Evolutionary conservation across 371 early-diverging fungal species (phyloP).

Genomic region (Lichtheimia corymbifera): DNA sequence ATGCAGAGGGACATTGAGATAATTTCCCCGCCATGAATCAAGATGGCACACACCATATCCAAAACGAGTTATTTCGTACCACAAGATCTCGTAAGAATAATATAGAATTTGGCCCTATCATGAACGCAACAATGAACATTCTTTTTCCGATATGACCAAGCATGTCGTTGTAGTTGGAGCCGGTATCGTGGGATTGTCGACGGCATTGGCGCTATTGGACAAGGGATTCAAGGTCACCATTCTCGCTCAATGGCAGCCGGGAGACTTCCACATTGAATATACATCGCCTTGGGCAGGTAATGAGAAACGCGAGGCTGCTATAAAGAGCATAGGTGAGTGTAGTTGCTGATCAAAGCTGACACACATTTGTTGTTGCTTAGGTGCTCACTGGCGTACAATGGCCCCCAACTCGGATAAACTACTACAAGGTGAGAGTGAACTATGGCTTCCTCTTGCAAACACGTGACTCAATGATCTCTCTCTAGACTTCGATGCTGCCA

Average conservation of each 20-base stretch:
- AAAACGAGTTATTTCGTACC: no score
- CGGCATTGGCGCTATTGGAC: constrained; percentile 54
- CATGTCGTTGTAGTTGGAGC: constrained; percentile 66
- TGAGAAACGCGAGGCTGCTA: not conserved
- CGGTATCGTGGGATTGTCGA: constrained; percentile 76
- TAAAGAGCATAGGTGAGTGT: not conserved
- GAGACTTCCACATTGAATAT: constrained; percentile 56
- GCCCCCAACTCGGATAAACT: constrained; percentile 38
- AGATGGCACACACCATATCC: no score
- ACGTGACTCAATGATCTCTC: not conserved
- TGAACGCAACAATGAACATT: no score
- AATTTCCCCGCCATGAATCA: no score
- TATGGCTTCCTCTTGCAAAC: not conserved
- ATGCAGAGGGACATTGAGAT: no score
- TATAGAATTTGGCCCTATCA: no score
- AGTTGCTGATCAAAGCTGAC: not conserved
- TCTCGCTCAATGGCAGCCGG: constrained; percentile 60
- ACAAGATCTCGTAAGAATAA: no score
- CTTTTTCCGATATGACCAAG: constrained; percentile 4
- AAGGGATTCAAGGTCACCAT: constrained; percentile 58
- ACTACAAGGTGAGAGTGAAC: constrained; percentile 40
- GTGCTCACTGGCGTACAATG: constrained; percentile 78
- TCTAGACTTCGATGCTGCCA: constrained; percentile 49
- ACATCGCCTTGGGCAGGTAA: constrained; percentile 76
- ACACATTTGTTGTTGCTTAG: constrained; percentile 11